These are phyloP conservation scores for Mycena sanguinolenta DNA, from an alignment of 768 basidiomycete species.

Conservation along the genomic window DNA sequence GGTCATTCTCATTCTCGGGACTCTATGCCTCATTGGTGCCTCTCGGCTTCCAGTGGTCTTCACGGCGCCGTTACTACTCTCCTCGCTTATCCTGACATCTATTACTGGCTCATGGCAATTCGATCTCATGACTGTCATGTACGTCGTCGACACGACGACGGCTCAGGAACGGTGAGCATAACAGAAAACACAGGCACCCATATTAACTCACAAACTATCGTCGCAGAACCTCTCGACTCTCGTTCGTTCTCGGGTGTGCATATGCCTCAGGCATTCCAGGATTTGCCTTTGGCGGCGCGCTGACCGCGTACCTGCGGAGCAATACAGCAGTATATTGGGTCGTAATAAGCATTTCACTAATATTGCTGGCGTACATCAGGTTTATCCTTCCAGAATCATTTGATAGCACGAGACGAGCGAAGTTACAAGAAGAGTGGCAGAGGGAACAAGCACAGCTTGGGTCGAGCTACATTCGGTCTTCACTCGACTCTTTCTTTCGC, in stretches of 20 bases:
- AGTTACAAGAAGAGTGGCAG: conserved; percentile 10
- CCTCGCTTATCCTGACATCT: conserved; percentile 10
- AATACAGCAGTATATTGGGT: conserved; percentile 14
- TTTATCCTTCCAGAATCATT: conserved; percentile 17
- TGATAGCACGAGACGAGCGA: not conserved
- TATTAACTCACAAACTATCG: not conserved
- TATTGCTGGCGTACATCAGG: not conserved
- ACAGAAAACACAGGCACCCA: too few species aligned
- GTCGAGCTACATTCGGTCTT: not conserved
- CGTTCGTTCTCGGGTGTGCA: conserved; percentile 12
- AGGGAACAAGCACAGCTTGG: not conserved
- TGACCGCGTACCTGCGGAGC: conserved; percentile 8
- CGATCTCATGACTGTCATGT: conserved; percentile 15
- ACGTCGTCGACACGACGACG: conserved; percentile 14
- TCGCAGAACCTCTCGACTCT: conserved; percentile 1
- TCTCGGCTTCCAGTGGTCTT: conserved; percentile 3
- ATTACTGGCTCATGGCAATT: conserved; percentile 5
- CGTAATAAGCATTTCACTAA: conserved; percentile 2
- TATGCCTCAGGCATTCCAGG: conserved; percentile 7
- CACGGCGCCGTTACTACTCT: conserved; percentile 6
- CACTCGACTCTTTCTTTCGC: conserved; percentile 2
- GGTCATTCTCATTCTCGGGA: conserved; percentile 4
- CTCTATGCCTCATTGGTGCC: conserved; percentile 7
- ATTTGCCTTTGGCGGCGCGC: conserved; percentile 6
- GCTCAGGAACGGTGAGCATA: not conserved